Conservation (phyloP, 192 early-diverging fungal species). For the Phlyctochytrium bullatum region DNA sequence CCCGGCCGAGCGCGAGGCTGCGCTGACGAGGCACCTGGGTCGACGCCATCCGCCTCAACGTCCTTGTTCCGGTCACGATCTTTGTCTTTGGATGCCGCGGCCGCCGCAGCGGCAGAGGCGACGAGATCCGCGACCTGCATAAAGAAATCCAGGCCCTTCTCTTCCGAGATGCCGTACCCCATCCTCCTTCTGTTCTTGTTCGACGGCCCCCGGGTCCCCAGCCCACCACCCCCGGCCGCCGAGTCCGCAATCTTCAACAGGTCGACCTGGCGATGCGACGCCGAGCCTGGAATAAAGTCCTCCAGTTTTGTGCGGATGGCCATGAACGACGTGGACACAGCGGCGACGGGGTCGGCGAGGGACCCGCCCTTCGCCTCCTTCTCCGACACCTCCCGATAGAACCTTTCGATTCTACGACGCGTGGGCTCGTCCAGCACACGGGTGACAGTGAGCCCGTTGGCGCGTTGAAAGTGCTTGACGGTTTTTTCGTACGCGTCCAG, state of each 20-base stretch:
- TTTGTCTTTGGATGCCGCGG: background rate
- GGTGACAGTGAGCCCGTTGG: slow-evolving; percentile 17
- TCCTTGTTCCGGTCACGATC: too few relatives aligned
- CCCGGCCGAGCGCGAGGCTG: too few relatives aligned
- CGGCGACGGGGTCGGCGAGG: slow-evolving; percentile 19
- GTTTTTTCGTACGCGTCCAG: background rate
- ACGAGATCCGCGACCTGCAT: slow-evolving; percentile 1
- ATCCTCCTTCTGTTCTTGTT: slow-evolving; percentile 13
- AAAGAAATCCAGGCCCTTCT: slow-evolving; percentile 29
- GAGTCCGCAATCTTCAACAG: slow-evolving; percentile 15
- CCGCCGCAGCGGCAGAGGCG: background rate
- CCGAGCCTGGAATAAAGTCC: slow-evolving; percentile 15
- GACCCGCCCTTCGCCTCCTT: slow-evolving; percentile 8
- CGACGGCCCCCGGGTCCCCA: slow-evolving; percentile 2
- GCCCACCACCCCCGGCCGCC: background rate
- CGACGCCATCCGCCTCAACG: too few relatives aligned
- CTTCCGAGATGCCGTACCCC: background rate
- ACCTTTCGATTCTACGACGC: slow-evolving; percentile 7
- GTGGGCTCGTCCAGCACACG: slow-evolving; percentile 24
- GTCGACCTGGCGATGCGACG: background rate
- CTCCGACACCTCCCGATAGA: slow-evolving; percentile 13
- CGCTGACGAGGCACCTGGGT: too few relatives aligned
- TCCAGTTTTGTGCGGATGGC: slow-evolving; percentile 26
- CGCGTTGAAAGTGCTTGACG: slow-evolving; percentile 36
- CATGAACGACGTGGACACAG: slow-evolving; percentile 25